Percentiles rank a stretch among this genome's conserved stretches.
Evolutionary conservation across 805 yeast genomes (phyloP).

Genomic region (Lipomyces yamanashiensis): DNA sequence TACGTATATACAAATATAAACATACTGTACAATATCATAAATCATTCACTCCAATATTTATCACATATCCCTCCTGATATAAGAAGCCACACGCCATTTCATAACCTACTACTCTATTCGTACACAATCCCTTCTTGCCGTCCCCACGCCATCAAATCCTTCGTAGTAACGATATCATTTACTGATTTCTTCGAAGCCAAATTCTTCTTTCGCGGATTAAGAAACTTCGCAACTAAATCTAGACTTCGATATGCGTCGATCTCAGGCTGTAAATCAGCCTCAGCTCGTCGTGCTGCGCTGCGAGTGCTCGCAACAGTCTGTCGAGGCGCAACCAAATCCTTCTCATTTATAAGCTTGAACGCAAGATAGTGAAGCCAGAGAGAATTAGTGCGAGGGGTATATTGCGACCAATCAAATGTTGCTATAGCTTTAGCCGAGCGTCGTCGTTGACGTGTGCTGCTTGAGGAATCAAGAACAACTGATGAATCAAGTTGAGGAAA

Average conservation of each 20-base stretch:
- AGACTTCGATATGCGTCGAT: conserved; percentile 28
- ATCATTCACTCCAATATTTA: background rate
- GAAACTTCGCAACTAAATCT: conserved; percentile 21
- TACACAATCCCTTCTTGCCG: conserved; percentile 19
- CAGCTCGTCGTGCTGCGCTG: background rate
- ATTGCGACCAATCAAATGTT: conserved; percentile 54
- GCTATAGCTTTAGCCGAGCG: conserved; percentile 2
- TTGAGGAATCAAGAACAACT: conserved; percentile 41
- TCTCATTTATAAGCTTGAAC: conserved; percentile 54
- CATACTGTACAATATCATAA: background rate
- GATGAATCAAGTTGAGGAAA: conserved; percentile 18
- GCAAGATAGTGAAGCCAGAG: conserved; percentile 69
- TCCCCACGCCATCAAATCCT: conserved; percentile 25
- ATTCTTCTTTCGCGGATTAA: conserved; percentile 32
- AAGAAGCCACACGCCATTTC: background rate
- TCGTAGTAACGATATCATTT: conserved; percentile 16
- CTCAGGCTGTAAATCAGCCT: conserved; percentile 12
- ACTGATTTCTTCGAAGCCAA: conserved; percentile 6
- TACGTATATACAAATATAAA: background rate
- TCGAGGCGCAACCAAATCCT: conserved; percentile 42
- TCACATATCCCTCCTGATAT: background rate
- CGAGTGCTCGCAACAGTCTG: background rate
- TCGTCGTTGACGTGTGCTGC: conserved; percentile 52
- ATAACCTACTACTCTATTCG: conserved; percentile 2
- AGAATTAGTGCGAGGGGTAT: conserved; percentile 58